phyloP scores from a whole-genome alignment of 73 alveolate species.

The Effrenium voratum region DNA sequence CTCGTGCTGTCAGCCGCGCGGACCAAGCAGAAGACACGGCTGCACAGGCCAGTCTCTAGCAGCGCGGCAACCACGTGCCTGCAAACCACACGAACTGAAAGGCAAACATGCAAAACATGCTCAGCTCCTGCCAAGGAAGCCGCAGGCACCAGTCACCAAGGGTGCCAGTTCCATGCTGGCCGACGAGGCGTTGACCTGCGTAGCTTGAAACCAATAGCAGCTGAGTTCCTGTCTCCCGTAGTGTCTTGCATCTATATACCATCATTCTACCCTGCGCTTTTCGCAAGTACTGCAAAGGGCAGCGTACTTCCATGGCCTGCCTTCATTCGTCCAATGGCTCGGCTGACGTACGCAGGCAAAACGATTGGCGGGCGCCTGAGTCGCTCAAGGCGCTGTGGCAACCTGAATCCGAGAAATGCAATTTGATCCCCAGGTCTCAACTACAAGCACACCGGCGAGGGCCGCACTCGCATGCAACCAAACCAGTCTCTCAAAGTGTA shows the following conservation, averaged over 20 bases:
- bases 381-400: no score
- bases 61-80: slow-evolving; percentile 79
- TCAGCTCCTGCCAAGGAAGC: slow-evolving; percentile 82
- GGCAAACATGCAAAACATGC: background rate
- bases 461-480: background rate
- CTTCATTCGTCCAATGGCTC: slow-evolving; percentile 89
- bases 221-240: no score
- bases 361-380: slow-evolving; percentile 79
- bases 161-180: slow-evolving; percentile 21
- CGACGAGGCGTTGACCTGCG: no score
- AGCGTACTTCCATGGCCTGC: no score
- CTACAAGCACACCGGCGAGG: no score
- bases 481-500: background rate
- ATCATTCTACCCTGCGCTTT: no score
- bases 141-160: slow-evolving; percentile 69
- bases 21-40: slow-evolving; percentile 63
- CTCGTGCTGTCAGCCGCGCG: slow-evolving; percentile 45
- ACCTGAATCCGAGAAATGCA: no score
- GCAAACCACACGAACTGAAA: background rate
- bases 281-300: no score
- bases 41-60: slow-evolving; percentile 38
- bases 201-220: no score
- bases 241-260: no score
- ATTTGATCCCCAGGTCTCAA: no score
- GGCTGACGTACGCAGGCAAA: slow-evolving; percentile 63